These are phyloP conservation scores for Didymella exigua DNA, from an alignment of 2,329 filamentous ascomycete genomes.

Conservation along the genomic window DNA sequence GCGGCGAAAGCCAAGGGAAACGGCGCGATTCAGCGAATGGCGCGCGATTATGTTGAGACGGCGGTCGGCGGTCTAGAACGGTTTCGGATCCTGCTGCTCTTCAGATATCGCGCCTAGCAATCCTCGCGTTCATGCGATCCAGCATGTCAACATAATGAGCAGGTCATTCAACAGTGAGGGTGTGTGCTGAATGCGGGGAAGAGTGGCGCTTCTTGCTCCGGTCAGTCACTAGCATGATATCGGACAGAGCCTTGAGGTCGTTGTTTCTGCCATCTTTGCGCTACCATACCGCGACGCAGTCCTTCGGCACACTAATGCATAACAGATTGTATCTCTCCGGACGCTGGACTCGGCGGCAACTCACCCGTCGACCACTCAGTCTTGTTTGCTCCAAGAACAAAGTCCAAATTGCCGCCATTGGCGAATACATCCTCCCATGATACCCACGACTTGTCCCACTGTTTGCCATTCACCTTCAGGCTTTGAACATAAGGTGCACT, in stretches of 20 bases:
- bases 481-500: constrained; percentile 66
- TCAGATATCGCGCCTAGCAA: constrained; percentile 6
- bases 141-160: background rate
- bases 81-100: background rate
- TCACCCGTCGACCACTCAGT: constrained; percentile 36
- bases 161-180: constrained; percentile 3
- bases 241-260: background rate
- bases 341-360: constrained; percentile 66
- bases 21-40: constrained; percentile 12
- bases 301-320: background rate
- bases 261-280: constrained; percentile 7
- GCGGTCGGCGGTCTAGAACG: constrained; percentile 6
- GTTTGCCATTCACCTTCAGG: constrained; percentile 66
- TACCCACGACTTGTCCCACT: constrained; percentile 69
- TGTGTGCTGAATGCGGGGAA: constrained; percentile 5
- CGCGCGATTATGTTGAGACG: background rate
- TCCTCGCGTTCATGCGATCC: constrained; percentile 1
- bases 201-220: background rate
- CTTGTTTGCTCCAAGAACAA: constrained; percentile 47
- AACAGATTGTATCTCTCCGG: constrained; percentile 1
- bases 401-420: constrained; percentile 64
- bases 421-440: constrained; percentile 70
- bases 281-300: background rate
- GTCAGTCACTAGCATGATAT: constrained; percentile 1
- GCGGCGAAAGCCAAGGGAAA: constrained; percentile 14